Evolutionary conservation across 495 filamentous ascomycete species (phyloP), one percentile per base, ranked within the genome.

Genomic region (Oleoguttula mirabilis): DNA sequence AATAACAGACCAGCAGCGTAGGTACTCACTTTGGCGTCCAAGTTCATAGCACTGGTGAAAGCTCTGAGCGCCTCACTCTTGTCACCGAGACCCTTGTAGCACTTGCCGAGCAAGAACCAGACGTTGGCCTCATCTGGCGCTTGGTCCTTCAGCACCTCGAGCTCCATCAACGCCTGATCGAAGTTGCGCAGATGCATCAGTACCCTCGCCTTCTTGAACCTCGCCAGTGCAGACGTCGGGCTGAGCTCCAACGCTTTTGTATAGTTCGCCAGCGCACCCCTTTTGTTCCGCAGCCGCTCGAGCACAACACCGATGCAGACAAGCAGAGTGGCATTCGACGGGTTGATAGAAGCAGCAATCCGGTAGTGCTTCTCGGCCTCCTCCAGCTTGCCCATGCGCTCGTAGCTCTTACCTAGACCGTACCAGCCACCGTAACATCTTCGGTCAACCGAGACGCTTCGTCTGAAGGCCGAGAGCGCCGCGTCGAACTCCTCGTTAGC

Each of bases 371-470:
- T 77, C 53, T 92, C 80, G 10, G 88, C 88, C 55, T 82, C 79
- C 23, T 90, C 84, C 45, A 82, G 88, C 59, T 87, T 92, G 59
- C 90, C 90, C 58, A 93, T 77, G 57, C 88, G 93, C 58, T 96
- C 90, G 55, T 85, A 93, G 2, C 94, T 87, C 35, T 78, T 80
- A 3, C 84, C 90, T 32, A 98, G 75, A 21, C 90, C 90, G 57
- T 98, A 98, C 75, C 88, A 96, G 21, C 87, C 88, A 56, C 94
- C 94, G 64, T 95, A 98, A 62, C 94, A 86, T 11, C 92, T 74
- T 38, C 70, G 77, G 51, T 98, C 88, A 0, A 84, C 85, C 23
- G 76, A 70, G 47, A 96, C 80, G 2, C 83, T 85, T 21, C 73
- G 69, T 27, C 90, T 76, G 57, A 94, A 98, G 10, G 83, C 76